Evolutionary conservation across 2,329 filamentous ascomycete genomes (phyloP).

Genomic region (Claviceps sp.): DNA sequence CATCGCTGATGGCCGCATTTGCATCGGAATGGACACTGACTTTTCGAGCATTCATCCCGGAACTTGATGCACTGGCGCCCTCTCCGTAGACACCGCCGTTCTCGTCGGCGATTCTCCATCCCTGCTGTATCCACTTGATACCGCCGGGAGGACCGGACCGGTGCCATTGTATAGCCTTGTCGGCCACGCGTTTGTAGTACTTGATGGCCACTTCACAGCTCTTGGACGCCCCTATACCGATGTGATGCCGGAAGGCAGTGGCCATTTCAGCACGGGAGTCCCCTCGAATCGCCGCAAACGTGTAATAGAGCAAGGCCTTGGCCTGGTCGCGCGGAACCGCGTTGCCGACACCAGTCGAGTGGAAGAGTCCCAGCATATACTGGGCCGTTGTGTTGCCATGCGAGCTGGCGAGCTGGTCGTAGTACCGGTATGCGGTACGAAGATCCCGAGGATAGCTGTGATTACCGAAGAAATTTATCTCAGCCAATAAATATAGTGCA

Average conservation of each 20-base stretch:
- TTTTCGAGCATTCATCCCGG: slow-evolving; percentile 68
- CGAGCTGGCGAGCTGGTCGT: slow-evolving; percentile 59
- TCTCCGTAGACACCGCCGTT: slow-evolving; percentile 88
- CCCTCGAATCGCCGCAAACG: slow-evolving; percentile 75
- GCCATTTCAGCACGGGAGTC: slow-evolving; percentile 88
- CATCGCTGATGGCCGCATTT: slow-evolving; percentile 79
- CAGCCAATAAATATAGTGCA: slow-evolving; percentile 76
- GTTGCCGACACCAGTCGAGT: slow-evolving; percentile 80
- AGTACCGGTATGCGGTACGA: slow-evolving; percentile 64
- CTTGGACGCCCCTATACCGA: slow-evolving; percentile 71
- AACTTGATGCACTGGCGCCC: slow-evolving; percentile 80
- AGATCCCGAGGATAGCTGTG: slow-evolving; percentile 79
- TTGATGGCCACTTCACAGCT: slow-evolving; percentile 74
- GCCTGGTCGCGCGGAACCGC: slow-evolving; percentile 78
- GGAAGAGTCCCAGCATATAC: slow-evolving; percentile 91
- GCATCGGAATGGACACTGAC: slow-evolving; percentile 63
- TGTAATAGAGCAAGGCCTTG: slow-evolving; percentile 85
- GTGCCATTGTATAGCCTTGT: slow-evolving; percentile 82
- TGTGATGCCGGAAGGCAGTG: slow-evolving; percentile 71
- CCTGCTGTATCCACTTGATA: slow-evolving; percentile 60
- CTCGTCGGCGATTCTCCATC: slow-evolving; percentile 80
- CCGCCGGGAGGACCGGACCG: slow-evolving; percentile 85
- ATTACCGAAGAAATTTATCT: slow-evolving; percentile 96
- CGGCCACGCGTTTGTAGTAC: slow-evolving; percentile 87
- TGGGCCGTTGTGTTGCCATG: slow-evolving; percentile 86